Evolutionary conservation across 1,284 basidiomycete genomes (phyloP).

Genomic region (Ceratobasidium sp.): DNA sequence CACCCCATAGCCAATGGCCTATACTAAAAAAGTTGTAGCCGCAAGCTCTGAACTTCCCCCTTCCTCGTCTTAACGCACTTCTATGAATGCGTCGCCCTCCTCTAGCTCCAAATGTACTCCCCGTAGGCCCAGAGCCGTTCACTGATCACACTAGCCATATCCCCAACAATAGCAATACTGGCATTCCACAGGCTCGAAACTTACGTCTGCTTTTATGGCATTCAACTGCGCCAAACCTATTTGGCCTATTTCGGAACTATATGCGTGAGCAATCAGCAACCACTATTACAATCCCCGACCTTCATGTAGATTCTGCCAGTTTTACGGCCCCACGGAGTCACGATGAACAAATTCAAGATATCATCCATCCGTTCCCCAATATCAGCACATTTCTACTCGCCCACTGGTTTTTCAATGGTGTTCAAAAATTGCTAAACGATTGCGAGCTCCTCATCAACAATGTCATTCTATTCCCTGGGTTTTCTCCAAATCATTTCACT

Average conservation of each 20-base stretch:
- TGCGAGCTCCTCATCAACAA: not conserved
- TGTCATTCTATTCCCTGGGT: not conserved
- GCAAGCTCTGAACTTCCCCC: too few species aligned
- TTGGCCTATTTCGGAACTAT: slow-evolving; percentile 1
- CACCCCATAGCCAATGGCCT: too few species aligned
- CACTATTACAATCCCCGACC: not conserved
- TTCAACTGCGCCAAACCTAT: not conserved
- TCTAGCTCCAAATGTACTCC: too few species aligned
- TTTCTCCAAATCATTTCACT: not conserved
- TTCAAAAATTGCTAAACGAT: not conserved
- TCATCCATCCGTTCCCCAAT: slow-evolving; percentile 7
- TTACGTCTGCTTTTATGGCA: not conserved
- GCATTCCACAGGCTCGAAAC: too few species aligned
- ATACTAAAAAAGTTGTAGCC: too few species aligned
- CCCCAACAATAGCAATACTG: too few species aligned
- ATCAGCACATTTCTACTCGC: slow-evolving; percentile 1
- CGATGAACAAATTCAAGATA: not conserved
- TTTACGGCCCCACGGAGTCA: too few species aligned
- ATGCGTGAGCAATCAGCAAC: not conserved
- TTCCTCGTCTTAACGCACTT: too few species aligned
- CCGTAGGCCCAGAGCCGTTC: too few species aligned
- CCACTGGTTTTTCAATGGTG: slow-evolving; percentile 7
- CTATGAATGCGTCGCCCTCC: too few species aligned
- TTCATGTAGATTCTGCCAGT: too few species aligned
- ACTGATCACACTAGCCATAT: too few species aligned